phyloP scores from a whole-genome alignment of 2,329 filamentous ascomycete genomes.

The Cordyceps tenuipes region DNA sequence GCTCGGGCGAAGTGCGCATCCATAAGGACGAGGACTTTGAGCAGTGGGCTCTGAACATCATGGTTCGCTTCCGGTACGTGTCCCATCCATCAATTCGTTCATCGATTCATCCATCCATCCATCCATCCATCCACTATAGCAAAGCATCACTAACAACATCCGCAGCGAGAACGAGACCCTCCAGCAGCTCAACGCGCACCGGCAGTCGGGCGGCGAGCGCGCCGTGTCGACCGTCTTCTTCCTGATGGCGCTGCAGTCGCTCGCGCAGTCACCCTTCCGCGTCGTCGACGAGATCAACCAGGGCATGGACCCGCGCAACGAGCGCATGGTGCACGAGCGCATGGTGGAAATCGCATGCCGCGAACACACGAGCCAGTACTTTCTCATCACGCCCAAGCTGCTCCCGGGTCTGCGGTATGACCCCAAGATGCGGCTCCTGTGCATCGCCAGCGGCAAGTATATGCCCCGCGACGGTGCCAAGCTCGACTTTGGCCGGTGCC shows the following conservation, averaged over 20 bases:
- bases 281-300: slow-evolving; percentile 99
- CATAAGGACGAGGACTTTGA: slow-evolving; percentile 92
- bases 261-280: slow-evolving; percentile 90
- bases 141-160: slow-evolving; percentile 3
- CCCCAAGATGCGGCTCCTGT: slow-evolving; percentile 83
- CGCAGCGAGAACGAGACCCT: slow-evolving; percentile 68
- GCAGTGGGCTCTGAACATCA: slow-evolving; percentile 86
- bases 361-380: slow-evolving; percentile 76
- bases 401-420: slow-evolving; percentile 81
- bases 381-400: slow-evolving; percentile 95
- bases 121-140: not conserved
- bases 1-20: slow-evolving; percentile 81
- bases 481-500: slow-evolving; percentile 40
- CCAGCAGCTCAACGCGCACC: slow-evolving; percentile 78
- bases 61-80: slow-evolving; percentile 82
- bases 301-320: slow-evolving; percentile 97
- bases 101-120: not conserved
- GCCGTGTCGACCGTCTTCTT: slow-evolving; percentile 98
- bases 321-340: slow-evolving; percentile 94
- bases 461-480: slow-evolving; percentile 48
- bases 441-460: slow-evolving; percentile 82
- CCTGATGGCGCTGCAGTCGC: slow-evolving; percentile 91
- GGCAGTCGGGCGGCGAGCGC: slow-evolving; percentile 92
- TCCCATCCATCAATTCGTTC: not conserved
- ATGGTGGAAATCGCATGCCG: slow-evolving; percentile 97